Conservation (phyloP, 768 basidiomycete genomes). For the Calocybe indica region DNA sequence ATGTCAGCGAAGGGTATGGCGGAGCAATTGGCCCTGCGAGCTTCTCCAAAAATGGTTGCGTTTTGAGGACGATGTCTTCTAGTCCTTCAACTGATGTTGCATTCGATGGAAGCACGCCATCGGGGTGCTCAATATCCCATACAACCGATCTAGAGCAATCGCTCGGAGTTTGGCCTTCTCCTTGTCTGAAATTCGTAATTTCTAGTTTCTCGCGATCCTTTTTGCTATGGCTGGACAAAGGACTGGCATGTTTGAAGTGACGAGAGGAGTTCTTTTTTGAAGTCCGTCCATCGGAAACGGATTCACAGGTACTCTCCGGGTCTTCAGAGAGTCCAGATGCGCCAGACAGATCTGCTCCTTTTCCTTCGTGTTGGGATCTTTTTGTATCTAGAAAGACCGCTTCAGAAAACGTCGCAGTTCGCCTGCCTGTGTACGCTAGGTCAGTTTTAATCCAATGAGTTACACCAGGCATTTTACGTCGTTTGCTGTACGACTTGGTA, state of each 20-base stretch:
- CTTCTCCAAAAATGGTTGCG: constrained; percentile 9
- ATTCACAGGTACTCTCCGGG: no score
- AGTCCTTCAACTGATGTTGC: background rate
- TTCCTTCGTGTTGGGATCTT: background rate
- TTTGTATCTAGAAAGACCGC: constrained; percentile 30
- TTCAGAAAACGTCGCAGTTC: constrained; percentile 37
- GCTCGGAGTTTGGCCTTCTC: background rate
- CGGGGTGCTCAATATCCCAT: constrained; percentile 52
- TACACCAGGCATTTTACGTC: constrained; percentile 16
- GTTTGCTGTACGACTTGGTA: constrained; percentile 11
- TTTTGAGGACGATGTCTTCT: constrained; percentile 31
- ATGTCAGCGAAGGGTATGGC: no score
- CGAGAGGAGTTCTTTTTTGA: background rate
- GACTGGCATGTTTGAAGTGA: background rate
- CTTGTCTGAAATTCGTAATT: background rate
- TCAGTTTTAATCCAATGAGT: background rate
- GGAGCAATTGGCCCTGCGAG: no score
- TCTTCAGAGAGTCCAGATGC: background rate
- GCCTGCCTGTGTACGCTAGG: background rate
- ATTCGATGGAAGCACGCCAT: constrained; percentile 17
- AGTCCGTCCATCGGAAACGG: background rate
- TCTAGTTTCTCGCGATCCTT: background rate
- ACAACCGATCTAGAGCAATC: constrained; percentile 29
- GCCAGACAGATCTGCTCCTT: background rate
- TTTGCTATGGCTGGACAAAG: background rate